A percentile compares a stretch with the other conserved stretches of the same genome.
Evolutionary conservation across 176 grass and related monocot species (phyloP).

Genomic region (Zea luxurians): DNA sequence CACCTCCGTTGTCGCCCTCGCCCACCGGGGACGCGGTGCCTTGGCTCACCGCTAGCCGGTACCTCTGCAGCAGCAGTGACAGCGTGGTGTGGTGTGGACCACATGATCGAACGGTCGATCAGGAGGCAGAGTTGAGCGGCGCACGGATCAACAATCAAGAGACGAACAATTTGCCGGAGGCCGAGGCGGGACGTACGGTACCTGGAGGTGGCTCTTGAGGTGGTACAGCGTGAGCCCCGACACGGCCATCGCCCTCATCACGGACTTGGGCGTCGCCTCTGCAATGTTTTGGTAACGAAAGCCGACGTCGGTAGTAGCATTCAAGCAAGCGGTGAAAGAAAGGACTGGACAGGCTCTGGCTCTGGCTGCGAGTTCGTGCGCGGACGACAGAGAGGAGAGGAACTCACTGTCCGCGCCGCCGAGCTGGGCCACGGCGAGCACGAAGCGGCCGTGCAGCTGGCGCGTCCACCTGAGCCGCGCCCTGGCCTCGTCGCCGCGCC

Average conservation of each 20-base stretch:
- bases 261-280: conserved; percentile 85
- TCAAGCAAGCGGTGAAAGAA: background rate
- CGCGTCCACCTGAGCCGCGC: conserved; percentile 75
- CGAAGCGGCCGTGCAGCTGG: conserved; percentile 71
- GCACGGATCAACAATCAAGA: background rate
- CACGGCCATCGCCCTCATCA: conserved; percentile 71
- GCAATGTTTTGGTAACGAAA: conserved; percentile 25
- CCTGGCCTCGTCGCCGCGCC: conserved; percentile 31
- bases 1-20: conserved; percentile 26
- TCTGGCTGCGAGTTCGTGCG: background rate
- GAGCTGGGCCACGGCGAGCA: conserved; percentile 63
- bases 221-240: conserved; percentile 82
- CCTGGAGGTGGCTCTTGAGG: conserved; percentile 97
- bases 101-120: background rate
- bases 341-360: background rate
- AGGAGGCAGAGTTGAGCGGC: conserved; percentile 3
- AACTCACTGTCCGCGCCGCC: conserved; percentile 79
- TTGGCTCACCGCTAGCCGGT: conserved; percentile 56
- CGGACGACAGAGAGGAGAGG: background rate
- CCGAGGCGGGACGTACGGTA: background rate
- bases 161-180: background rate
- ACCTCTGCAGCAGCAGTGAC: conserved; percentile 53
- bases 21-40: conserved; percentile 10
- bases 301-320: background rate
- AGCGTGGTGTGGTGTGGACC: background rate